Conservation (phyloP, 805 yeast genomes). For the Monosporozyma unispora region DNA sequence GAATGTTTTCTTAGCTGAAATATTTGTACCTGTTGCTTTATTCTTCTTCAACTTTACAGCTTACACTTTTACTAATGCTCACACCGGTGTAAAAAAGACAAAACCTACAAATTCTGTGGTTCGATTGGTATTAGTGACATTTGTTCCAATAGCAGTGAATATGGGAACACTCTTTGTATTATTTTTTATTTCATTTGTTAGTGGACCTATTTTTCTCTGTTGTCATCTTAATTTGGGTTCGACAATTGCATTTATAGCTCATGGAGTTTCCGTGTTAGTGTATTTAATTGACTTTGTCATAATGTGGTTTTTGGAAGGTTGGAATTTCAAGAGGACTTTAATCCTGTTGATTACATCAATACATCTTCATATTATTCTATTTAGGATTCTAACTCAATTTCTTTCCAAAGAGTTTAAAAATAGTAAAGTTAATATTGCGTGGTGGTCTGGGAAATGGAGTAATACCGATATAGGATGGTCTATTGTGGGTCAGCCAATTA, state of each 20-base stretch:
- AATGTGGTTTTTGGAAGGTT: slow-evolving; percentile 59
- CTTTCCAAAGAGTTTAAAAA: slow-evolving; percentile 56
- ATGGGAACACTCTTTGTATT: slow-evolving; percentile 25
- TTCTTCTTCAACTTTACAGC: slow-evolving; percentile 64
- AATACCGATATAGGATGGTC: slow-evolving; percentile 54
- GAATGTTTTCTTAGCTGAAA: slow-evolving; percentile 72
- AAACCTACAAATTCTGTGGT: slow-evolving; percentile 48
- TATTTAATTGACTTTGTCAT: slow-evolving; percentile 52
- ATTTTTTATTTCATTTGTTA: slow-evolving; percentile 37
- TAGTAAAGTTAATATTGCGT: slow-evolving; percentile 53
- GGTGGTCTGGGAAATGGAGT: slow-evolving; percentile 77
- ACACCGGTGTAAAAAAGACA: slow-evolving; percentile 62
- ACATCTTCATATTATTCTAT: slow-evolving; percentile 49
- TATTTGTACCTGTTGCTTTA: slow-evolving; percentile 61
- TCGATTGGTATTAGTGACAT: slow-evolving; percentile 46
- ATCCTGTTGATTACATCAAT: slow-evolving; percentile 51
- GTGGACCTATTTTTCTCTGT: slow-evolving; percentile 42
- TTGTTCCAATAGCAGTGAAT: slow-evolving; percentile 41
- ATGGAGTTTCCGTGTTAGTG: slow-evolving; percentile 41
- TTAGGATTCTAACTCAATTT: slow-evolving; percentile 42
- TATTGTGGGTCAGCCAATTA: slow-evolving; percentile 49
- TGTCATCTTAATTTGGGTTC: slow-evolving; percentile 41
- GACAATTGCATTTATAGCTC: slow-evolving; percentile 48
- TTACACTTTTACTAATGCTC: slow-evolving; percentile 74
- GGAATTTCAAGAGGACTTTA: slow-evolving; percentile 51